Evolutionary conservation across 352 stramenopile genomes (phyloP).

Genomic region (Phytophthora capsici): DNA sequence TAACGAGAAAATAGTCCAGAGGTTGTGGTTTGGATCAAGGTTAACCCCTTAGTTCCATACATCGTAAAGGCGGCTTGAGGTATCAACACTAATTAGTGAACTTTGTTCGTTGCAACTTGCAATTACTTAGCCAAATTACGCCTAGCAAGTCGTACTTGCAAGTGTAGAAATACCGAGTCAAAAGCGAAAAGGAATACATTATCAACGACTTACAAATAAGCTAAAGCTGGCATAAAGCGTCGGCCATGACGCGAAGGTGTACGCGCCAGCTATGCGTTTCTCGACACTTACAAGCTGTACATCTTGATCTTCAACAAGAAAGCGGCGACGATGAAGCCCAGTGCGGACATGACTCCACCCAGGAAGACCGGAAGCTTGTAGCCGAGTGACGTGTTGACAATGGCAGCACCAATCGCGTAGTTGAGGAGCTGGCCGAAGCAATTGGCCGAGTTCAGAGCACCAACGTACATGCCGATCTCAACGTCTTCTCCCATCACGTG

Average conservation of each 20-base stretch:
- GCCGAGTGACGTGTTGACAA: constrained; percentile 38
- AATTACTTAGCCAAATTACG: too few species aligned
- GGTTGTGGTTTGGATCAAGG: too few species aligned
- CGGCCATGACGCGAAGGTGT: constrained; percentile 17
- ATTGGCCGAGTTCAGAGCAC: constrained; percentile 42
- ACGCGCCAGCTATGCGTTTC: constrained; percentile 11
- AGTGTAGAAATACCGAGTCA: too few species aligned
- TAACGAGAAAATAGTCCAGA: too few species aligned
- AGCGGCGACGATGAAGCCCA: constrained; percentile 30
- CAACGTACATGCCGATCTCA: constrained; percentile 43
- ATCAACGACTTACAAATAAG: constrained; percentile 31
- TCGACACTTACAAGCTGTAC: constrained; percentile 35
- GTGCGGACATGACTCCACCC: constrained; percentile 32
- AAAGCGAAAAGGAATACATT: constrained; percentile 16
- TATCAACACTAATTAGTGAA: too few species aligned
- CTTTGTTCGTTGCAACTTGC: too few species aligned
- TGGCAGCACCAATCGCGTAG: constrained; percentile 32
- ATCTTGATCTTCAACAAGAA: constrained; percentile 48
- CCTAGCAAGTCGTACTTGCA: too few species aligned
- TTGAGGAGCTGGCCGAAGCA: constrained; percentile 43
- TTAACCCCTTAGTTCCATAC: too few species aligned
- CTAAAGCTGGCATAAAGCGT: constrained; percentile 16
- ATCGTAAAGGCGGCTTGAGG: too few species aligned
- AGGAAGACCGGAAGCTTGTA: constrained; percentile 44
- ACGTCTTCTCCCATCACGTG: constrained; percentile 40